Conservation (phyloP, 2,329 filamentous ascomycete genomes). For the Nigrospora osmanthi region DNA sequence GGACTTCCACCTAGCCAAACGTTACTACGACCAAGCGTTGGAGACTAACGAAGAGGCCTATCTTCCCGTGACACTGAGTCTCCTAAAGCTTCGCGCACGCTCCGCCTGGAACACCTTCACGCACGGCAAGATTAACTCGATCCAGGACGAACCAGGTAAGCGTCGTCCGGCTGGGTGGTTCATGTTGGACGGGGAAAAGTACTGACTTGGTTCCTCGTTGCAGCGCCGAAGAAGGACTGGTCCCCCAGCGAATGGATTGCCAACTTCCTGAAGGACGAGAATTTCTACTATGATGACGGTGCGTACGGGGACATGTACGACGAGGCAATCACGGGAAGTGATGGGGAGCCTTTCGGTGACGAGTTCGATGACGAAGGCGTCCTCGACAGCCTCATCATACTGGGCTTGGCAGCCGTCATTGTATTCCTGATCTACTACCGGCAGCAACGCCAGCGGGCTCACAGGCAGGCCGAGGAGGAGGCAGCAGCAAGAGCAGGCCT, state of each 20-base stretch:
- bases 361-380: constrained; percentile 63
- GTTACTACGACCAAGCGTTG: constrained; percentile 88
- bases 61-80: constrained; percentile 79
- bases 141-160: constrained; percentile 80
- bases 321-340: constrained; percentile 46
- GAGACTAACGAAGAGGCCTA: constrained; percentile 92
- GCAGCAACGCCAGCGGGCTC: constrained; percentile 58
- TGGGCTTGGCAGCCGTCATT: constrained; percentile 67
- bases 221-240: constrained; percentile 64
- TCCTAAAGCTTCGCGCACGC: constrained; percentile 75
- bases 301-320: constrained; percentile 47
- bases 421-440: constrained; percentile 76
- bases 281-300: constrained; percentile 54
- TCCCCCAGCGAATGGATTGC: constrained; percentile 80
- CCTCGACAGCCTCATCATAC: constrained; percentile 76
- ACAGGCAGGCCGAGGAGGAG: constrained; percentile 25
- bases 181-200: too few species aligned
- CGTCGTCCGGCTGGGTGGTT: constrained; percentile 2
- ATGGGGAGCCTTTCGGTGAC: constrained; percentile 48
- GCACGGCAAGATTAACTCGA: constrained; percentile 84
- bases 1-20: constrained; percentile 94
- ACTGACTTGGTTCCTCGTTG: neutral
- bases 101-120: constrained; percentile 95
- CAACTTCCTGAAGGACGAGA: constrained; percentile 71
- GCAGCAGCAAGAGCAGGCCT: constrained; percentile 12